phyloP scores from a whole-genome alignment of 2,329 filamentous ascomycete species.

The Colletotrichum limetticola region DNA sequence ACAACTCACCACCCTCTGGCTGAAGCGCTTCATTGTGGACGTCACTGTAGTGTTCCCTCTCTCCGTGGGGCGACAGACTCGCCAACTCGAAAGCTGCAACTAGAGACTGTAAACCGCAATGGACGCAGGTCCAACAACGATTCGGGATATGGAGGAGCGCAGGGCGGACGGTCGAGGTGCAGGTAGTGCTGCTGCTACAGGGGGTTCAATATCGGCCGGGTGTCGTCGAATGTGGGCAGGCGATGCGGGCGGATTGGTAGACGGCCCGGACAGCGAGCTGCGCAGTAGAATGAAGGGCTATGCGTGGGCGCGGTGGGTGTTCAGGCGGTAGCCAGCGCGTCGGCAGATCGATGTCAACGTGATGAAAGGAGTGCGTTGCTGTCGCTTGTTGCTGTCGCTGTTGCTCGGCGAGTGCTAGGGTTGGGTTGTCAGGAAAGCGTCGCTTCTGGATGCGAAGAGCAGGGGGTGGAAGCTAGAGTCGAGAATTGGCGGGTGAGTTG shows the following conservation, averaged over 20 bases:
- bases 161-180: constrained; percentile 19
- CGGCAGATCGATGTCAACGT: constrained; percentile 30
- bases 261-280: not conserved
- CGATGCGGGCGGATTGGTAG: constrained; percentile 7
- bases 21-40: constrained; percentile 93
- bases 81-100: constrained; percentile 28
- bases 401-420: constrained; percentile 30
- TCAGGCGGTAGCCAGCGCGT: constrained; percentile 27
- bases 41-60: constrained; percentile 36
- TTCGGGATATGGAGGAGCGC: constrained; percentile 8
- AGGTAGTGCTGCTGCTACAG: not conserved
- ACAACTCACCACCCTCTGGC: constrained; percentile 91
- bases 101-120: constrained; percentile 16
- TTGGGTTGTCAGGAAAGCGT: constrained; percentile 27
- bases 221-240: not conserved
- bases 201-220: not conserved
- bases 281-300: not conserved
- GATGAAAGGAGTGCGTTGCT: constrained; percentile 23
- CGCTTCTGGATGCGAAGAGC: constrained; percentile 27
- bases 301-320: not conserved
- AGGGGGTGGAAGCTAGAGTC: constrained; percentile 19
- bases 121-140: constrained; percentile 27
- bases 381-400: too few species aligned
- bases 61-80: constrained; percentile 31
- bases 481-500: constrained; percentile 15